Conservation (phyloP, 768 basidiomycete genomes). For the Leucosporidium yakuticum region DNA sequence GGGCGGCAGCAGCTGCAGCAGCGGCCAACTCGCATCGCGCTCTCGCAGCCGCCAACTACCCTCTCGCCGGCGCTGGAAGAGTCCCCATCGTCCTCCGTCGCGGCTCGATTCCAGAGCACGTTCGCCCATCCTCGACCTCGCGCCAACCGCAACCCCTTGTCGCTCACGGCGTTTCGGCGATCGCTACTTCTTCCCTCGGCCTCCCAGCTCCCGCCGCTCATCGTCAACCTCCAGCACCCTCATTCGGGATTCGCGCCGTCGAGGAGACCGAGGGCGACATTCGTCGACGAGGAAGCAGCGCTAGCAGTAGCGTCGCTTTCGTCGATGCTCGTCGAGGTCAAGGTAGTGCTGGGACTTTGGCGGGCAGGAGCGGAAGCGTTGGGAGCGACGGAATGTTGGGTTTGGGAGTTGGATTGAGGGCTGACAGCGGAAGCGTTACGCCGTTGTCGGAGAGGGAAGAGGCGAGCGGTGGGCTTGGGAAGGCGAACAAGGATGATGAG, state of each 20-base stretch:
- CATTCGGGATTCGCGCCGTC: constrained; percentile 24
- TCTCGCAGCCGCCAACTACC: neutral
- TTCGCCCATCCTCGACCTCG: constrained; percentile 1
- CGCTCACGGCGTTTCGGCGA: too few relatives aligned
- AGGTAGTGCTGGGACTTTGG: neutral
- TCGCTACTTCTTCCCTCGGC: neutral
- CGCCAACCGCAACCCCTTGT: too few relatives aligned
- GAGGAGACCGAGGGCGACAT: constrained; percentile 2
- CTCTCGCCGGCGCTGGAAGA: neutral
- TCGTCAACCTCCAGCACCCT: neutral
- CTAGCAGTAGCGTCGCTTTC: neutral
- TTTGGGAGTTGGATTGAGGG: neutral
- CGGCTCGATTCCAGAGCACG: neutral
- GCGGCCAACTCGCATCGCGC: too few relatives aligned
- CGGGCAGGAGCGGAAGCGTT: neutral
- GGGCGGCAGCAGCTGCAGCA: too few relatives aligned
- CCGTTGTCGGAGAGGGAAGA: neutral
- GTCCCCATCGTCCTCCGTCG: constrained; percentile 3
- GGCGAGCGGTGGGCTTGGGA: constrained; percentile 3
- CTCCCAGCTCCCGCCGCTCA: neutral
- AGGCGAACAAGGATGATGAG: constrained; percentile 1
- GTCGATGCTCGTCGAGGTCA: neutral
- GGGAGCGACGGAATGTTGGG: neutral
- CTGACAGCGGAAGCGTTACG: constrained; percentile 2
- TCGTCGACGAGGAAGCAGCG: neutral